These are phyloP conservation scores for Colletotrichum falcatum DNA, from an alignment of 2,329 filamentous ascomycete genomes.

Conservation along the genomic window DNA sequence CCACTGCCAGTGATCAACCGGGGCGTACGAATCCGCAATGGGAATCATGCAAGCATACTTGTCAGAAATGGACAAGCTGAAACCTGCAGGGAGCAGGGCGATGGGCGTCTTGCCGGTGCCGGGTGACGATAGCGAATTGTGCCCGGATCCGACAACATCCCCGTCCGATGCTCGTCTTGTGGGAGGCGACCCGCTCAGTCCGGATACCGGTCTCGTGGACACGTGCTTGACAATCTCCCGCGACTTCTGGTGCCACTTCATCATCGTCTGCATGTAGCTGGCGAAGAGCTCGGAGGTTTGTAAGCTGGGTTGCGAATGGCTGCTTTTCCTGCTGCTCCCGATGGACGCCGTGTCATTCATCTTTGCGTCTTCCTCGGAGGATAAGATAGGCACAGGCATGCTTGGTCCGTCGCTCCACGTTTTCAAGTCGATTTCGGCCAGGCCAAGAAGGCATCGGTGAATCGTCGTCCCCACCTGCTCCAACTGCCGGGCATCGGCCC, in stretches of 20 bases:
- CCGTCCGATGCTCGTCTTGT: conserved; percentile 37
- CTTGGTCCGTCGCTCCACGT: conserved; percentile 56
- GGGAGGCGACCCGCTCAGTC: conserved; percentile 15
- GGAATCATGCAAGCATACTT: conserved; percentile 78
- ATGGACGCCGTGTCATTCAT: conserved; percentile 27
- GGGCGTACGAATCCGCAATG: conserved; percentile 81
- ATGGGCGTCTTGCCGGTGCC: conserved; percentile 67
- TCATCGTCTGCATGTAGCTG: conserved; percentile 76
- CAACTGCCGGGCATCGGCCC: conserved; percentile 66
- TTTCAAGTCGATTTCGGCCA: conserved; percentile 56
- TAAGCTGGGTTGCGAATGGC: conserved; percentile 42
- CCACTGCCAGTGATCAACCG: conserved; percentile 97
- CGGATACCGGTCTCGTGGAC: conserved; percentile 46
- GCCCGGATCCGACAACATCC: conserved; percentile 20
- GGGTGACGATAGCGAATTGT: conserved; percentile 19
- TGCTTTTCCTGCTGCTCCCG: conserved; percentile 39
- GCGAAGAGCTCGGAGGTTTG: conserved; percentile 56
- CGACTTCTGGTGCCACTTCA: conserved; percentile 81
- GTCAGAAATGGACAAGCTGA: conserved; percentile 84
- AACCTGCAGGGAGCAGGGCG: conserved; percentile 80
- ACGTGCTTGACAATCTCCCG: conserved; percentile 73
- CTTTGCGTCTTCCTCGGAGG: conserved; percentile 38
- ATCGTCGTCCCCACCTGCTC: conserved; percentile 73
- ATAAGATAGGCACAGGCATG: conserved; percentile 30
- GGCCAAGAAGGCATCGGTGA: conserved; percentile 68